Conservation (phyloP, 805 yeast species). For the Yarrowia yakushimensis region DNA sequence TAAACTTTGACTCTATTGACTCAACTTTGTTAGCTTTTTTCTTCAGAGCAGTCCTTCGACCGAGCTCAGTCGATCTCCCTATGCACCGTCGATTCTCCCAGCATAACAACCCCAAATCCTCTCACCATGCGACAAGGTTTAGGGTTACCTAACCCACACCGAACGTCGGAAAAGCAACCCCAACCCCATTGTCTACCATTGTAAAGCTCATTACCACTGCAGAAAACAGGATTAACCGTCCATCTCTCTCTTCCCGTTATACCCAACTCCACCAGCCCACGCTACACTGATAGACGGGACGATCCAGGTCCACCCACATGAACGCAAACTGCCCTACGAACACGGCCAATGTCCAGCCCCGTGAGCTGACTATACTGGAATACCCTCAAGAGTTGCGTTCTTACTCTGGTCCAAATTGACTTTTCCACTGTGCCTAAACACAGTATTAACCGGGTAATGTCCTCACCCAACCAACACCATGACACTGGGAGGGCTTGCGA, state of each 20-base stretch:
- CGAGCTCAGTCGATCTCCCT: neutral
- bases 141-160: neutral
- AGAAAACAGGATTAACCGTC: neutral
- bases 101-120: neutral
- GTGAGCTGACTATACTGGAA: neutral
- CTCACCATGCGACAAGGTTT: neutral
- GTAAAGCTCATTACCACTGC: slow-evolving; percentile 4
- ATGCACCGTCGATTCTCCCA: neutral
- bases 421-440: neutral
- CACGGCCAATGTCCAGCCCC: neutral
- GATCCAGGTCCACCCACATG: too few species aligned
- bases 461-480: too few species aligned
- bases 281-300: neutral
- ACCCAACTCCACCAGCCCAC: slow-evolving; percentile 14
- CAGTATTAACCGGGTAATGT: neutral
- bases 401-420: neutral
- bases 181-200: slow-evolving; percentile 3
- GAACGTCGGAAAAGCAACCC: neutral
- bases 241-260: neutral
- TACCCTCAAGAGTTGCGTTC: too few species aligned
- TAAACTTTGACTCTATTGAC: neutral
- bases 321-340: neutral
- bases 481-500: too few species aligned
- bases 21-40: neutral
- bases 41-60: too few species aligned